Evolutionary conservation across 129 eudicot genomes (phyloP).

Genomic region (Heracleum sosnowskyi): DNA sequence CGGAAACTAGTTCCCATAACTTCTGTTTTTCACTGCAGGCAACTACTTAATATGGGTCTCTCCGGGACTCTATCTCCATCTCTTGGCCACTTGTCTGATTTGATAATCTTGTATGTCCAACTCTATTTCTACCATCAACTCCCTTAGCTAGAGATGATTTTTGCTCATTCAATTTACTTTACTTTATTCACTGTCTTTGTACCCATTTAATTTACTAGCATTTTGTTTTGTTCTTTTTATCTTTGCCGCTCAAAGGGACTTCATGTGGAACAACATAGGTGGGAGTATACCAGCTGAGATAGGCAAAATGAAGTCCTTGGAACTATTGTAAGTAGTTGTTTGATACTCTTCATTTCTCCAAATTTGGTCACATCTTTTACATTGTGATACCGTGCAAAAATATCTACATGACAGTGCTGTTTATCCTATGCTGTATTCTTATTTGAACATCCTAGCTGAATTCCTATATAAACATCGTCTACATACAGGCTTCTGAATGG

Average conservation of each 20-base stretch:
- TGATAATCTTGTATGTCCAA: conserved; percentile 48
- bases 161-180: no score
- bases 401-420: no score
- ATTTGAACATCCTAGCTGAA: conserved; percentile 6
- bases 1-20: not conserved
- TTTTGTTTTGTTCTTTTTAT: not conserved
- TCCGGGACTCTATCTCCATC: conserved; percentile 72
- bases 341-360: no score
- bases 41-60: conserved; percentile 40
- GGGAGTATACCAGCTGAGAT: conserved; percentile 68
- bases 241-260: conserved; percentile 40
- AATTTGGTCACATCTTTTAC: not conserved
- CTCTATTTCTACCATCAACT: no score
- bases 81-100: conserved; percentile 40
- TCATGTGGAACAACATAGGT: conserved; percentile 64
- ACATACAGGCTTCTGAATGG: conserved; percentile 75
- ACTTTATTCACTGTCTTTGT: conserved; percentile 7
- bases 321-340: conserved; percentile 69
- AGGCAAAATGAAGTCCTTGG: conserved; percentile 47
- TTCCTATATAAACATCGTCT: no score
- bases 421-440: no score
- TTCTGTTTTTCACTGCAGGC: conserved; percentile 33
- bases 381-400: no score
- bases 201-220: not conserved
- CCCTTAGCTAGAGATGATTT: no score